Percentiles rank a stretch among this genome's conserved stretches.
phyloP scores from a whole-genome alignment of 768 basidiomycete genomes.

The Butyriboletus loyo region DNA sequence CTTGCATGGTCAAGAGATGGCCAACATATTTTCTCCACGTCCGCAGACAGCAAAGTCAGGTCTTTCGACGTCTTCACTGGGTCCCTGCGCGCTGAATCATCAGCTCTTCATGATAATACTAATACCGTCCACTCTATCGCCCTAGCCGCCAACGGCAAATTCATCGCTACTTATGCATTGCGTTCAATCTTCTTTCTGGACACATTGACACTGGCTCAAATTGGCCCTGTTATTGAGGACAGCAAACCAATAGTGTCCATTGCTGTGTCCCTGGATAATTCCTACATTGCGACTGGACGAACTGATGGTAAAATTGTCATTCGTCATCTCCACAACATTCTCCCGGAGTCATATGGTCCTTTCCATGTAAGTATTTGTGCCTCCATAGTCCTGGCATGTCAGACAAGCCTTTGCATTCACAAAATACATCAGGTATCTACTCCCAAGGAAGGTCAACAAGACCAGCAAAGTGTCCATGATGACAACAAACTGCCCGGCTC shows the following conservation, averaged over 20 bases:
- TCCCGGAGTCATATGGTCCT: neutral
- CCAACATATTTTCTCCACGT: neutral
- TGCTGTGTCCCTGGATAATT: neutral
- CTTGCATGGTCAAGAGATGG: neutral
- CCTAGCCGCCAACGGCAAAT: neutral
- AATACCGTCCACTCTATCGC: neutral
- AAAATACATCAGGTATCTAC: neutral
- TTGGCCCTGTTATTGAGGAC: neutral
- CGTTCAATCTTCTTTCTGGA: neutral
- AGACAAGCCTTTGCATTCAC: neutral
- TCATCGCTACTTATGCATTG: neutral
- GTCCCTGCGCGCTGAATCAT: neutral
- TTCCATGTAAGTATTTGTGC: neutral
- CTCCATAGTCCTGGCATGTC: neutral
- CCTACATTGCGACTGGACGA: neutral
- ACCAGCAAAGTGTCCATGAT: no score
- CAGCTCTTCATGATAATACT: neutral
- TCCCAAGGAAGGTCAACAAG: no score
- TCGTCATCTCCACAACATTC: no score
- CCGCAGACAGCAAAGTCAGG: neutral
- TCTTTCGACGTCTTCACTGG: neutral
- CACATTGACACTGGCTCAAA: neutral
- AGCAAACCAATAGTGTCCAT: neutral
- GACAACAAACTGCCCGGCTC: no score
- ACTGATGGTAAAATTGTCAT: neutral